Evolutionary conservation across 2,329 filamentous ascomycete genomes (phyloP).

Genomic region (Coleophoma cylindrospora): DNA sequence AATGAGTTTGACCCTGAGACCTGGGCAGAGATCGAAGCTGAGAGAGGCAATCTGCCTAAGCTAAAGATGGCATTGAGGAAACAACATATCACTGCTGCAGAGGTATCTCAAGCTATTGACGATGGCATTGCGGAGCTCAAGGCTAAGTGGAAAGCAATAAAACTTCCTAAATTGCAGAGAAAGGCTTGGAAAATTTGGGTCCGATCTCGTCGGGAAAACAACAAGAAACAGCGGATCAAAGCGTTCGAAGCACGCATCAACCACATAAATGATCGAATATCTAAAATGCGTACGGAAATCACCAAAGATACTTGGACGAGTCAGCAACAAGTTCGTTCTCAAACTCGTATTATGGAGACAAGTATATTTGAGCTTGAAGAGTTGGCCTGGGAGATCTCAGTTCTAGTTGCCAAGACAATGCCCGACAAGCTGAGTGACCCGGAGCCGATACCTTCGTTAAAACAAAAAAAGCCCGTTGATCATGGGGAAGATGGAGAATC

Average conservation of each 20-base stretch:
- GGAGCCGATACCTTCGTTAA: neutral
- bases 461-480: neutral
- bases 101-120: constrained; percentile 48
- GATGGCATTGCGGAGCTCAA: constrained; percentile 45
- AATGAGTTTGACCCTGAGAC: constrained; percentile 54
- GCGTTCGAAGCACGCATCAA: constrained; percentile 36
- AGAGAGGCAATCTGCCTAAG: constrained; percentile 31
- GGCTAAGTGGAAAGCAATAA: constrained; percentile 51
- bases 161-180: constrained; percentile 47
- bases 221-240: constrained; percentile 36
- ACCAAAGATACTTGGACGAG: constrained; percentile 45
- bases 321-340: constrained; percentile 44
- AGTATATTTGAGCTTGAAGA: constrained; percentile 59
- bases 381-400: constrained; percentile 41
- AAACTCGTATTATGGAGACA: constrained; percentile 56
- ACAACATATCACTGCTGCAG: constrained; percentile 34
- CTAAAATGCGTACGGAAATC: constrained; percentile 50
- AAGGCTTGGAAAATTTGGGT: constrained; percentile 61
- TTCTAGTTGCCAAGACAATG: constrained; percentile 39
- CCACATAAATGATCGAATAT: constrained; percentile 44
- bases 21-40: constrained; percentile 56
- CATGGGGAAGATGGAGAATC: constrained; percentile 18
- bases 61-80: constrained; percentile 20
- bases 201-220: constrained; percentile 38
- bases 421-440: constrained; percentile 24